phyloP scores from a whole-genome alignment of 2,329 filamentous ascomycete species.

The Cercospora beticola region DNA sequence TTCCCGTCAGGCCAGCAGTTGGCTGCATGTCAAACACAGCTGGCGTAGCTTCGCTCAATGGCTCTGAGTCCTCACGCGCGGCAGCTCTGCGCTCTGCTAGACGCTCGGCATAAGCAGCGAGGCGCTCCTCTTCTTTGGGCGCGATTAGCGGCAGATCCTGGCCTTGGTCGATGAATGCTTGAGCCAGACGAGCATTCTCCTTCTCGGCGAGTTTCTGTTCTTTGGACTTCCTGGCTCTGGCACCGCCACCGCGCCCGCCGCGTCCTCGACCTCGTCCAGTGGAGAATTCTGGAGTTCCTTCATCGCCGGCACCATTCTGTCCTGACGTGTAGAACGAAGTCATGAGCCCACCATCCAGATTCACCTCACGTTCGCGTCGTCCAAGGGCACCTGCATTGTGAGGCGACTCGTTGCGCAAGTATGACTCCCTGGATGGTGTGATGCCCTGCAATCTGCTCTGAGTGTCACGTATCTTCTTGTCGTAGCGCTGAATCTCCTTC shows the following conservation, averaged over 20 bases:
- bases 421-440: constrained; percentile 64
- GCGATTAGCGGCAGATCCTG: constrained; percentile 66
- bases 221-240: constrained; percentile 83
- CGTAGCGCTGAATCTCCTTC: constrained; percentile 82
- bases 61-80: constrained; percentile 41
- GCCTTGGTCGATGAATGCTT: constrained; percentile 77
- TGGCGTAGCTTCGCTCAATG: constrained; percentile 59
- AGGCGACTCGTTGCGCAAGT: constrained; percentile 64
- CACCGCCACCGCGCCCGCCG: constrained; percentile 36
- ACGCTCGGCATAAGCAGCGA: constrained; percentile 40
- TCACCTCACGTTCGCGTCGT: constrained; percentile 57
- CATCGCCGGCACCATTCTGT: constrained; percentile 24
- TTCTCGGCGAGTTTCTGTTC: constrained; percentile 69
- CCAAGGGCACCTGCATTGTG: constrained; percentile 34
- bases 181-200: constrained; percentile 79
- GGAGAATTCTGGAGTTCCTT: constrained; percentile 33
- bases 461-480: constrained; percentile 89
- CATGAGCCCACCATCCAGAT: constrained; percentile 78
- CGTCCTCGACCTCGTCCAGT: constrained; percentile 46
- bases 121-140: constrained; percentile 57
- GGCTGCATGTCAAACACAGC: constrained; percentile 33
- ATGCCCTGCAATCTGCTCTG: constrained; percentile 84
- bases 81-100: constrained; percentile 9
- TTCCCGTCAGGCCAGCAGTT: constrained; percentile 35
- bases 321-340: constrained; percentile 67